Evolutionary conservation across 176 grass and related monocot species (phyloP).

Genomic region (Cocos nucifera): DNA sequence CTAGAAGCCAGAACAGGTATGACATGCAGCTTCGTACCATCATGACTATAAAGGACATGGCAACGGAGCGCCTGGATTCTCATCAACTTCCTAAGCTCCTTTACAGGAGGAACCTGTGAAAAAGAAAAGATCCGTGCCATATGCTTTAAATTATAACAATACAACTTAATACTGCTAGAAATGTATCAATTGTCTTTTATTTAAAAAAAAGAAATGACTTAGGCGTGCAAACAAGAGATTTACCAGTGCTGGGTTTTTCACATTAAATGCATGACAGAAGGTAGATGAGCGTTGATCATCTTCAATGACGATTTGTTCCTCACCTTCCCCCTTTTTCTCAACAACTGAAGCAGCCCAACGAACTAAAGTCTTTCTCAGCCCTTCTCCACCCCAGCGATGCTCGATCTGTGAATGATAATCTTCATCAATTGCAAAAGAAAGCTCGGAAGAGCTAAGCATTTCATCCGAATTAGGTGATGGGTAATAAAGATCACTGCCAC

Average conservation of each 20-base stretch:
- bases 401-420: constrained; percentile 92
- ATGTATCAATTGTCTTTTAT: constrained; percentile 4
- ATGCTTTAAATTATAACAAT: constrained; percentile 1
- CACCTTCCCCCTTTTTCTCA: constrained; percentile 55
- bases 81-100: constrained; percentile 12
- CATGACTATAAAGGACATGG: constrained; percentile 22
- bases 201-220: background rate
- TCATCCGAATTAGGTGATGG: constrained; percentile 47
- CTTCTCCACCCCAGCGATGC: constrained; percentile 91
- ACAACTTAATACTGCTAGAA: background rate
- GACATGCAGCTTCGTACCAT: constrained; percentile 16
- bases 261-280: constrained; percentile 77
- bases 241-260: constrained; percentile 80
- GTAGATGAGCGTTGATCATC: constrained; percentile 62
- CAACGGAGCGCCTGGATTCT: constrained; percentile 16
- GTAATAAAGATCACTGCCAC: constrained; percentile 90
- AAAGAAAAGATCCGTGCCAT: background rate
- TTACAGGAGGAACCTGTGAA: constrained; percentile 8
- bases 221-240: constrained; percentile 28
- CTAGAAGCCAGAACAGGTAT: constrained; percentile 18
- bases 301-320: constrained; percentile 69
- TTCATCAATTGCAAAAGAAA: constrained; percentile 56
- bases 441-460: constrained; percentile 40
- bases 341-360: constrained; percentile 58
- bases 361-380: constrained; percentile 82